Evolutionary conservation across 371 early-diverging fungal species (phyloP).

Genomic region (Mucor racemosus): DNA sequence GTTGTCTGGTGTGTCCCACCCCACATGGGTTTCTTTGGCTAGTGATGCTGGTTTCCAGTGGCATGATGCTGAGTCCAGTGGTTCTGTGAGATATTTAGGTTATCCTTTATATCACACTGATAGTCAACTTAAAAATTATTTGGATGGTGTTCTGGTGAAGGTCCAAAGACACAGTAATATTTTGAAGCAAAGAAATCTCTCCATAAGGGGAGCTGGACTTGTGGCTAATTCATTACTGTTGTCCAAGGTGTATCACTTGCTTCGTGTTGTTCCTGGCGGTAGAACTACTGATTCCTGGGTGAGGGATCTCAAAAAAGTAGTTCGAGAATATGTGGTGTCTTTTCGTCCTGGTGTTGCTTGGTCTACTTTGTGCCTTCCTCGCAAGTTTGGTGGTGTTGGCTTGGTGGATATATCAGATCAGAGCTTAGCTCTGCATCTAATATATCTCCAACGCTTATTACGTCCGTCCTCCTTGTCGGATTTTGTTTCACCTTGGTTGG

Average conservation of each 20-base stretch:
- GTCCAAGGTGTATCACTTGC: conserved; percentile 10
- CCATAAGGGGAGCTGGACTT: conserved; percentile 10
- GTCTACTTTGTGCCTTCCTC: conserved; percentile 4
- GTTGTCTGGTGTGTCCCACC: conserved; percentile 1
- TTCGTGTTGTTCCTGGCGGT: background rate
- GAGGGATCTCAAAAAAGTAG: background rate
- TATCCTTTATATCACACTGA: conserved; percentile 13
- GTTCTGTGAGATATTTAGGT: conserved; percentile 13
- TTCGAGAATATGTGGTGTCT: background rate
- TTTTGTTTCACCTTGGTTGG: conserved; percentile 15
- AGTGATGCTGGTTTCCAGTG: background rate
- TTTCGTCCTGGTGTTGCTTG: conserved; percentile 1
- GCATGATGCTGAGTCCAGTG: background rate
- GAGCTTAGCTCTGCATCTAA: background rate
- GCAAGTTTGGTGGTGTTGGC: conserved; percentile 5
- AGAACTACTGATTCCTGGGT: background rate
- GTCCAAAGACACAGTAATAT: background rate
- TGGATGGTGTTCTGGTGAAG: background rate
- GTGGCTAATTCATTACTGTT: conserved; percentile 21
- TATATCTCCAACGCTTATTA: conserved; percentile 10
- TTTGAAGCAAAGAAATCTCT: background rate
- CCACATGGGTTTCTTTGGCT: background rate
- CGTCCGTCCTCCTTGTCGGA: background rate
- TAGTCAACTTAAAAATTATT: background rate
- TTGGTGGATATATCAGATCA: conserved; percentile 4